These are phyloP conservation scores for Mucor plumbeus DNA, from an alignment of 371 early-diverging fungal genomes.

Conservation along the genomic window DNA sequence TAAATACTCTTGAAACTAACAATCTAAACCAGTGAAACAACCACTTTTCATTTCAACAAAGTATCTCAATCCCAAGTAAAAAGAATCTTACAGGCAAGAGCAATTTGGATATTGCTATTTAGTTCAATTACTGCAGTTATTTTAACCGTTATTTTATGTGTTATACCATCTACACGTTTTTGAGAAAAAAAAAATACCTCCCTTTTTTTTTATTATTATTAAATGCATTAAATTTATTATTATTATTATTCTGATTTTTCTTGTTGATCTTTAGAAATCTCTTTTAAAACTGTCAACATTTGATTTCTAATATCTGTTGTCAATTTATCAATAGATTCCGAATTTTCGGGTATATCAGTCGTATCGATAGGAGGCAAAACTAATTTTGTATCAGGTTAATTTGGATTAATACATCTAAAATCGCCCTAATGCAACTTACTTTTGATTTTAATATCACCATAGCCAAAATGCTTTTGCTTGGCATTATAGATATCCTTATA, in stretches of 20 bases:
- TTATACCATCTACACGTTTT: slow-evolving; percentile 42
- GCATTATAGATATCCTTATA: slow-evolving; percentile 77
- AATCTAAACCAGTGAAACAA: slow-evolving; percentile 45
- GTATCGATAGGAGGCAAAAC: slow-evolving; percentile 83
- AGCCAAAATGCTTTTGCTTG: slow-evolving; percentile 61
- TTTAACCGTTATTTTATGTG: slow-evolving; percentile 50
- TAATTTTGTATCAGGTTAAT: slow-evolving; percentile 15
- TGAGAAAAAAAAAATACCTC: too few species aligned
- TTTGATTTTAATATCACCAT: slow-evolving; percentile 78
- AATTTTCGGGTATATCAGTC: slow-evolving; percentile 60
- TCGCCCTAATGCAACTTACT: slow-evolving; percentile 38
- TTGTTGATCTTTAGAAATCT: slow-evolving; percentile 54
- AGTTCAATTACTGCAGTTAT: slow-evolving; percentile 37
- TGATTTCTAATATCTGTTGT: slow-evolving; percentile 64
- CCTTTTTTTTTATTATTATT: slow-evolving; percentile 57
- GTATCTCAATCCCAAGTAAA: slow-evolving; percentile 49
- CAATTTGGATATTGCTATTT: slow-evolving; percentile 41
- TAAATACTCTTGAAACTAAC: neutral
- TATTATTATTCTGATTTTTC: neutral
- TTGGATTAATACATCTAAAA: neutral
- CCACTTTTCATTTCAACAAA: slow-evolving; percentile 50
- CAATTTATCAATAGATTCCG: slow-evolving; percentile 74
- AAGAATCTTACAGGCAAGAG: slow-evolving; percentile 44
- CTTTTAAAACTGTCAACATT: slow-evolving; percentile 75
- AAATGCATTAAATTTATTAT: neutral